Conservation (phyloP, 2,329 filamentous ascomycete genomes). For the Colletotrichum chlorophyti region DNA sequence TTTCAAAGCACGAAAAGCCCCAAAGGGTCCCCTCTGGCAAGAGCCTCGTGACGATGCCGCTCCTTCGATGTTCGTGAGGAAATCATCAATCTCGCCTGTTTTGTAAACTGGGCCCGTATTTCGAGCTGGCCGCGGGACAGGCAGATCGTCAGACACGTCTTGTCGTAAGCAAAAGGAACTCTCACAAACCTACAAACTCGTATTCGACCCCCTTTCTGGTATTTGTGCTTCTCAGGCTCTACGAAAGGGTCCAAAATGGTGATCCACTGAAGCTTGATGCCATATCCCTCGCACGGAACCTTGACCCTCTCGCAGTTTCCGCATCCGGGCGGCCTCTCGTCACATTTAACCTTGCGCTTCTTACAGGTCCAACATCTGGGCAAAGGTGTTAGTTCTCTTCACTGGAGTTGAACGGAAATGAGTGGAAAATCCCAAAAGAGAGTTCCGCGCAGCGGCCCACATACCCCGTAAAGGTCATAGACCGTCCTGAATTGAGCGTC, state of each 20-base stretch:
- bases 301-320: slow-evolving; percentile 9
- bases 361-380: slow-evolving; percentile 20
- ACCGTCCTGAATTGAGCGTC: background rate
- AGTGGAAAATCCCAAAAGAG: too few species aligned
- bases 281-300: slow-evolving; percentile 4
- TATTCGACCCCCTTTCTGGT: background rate
- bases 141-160: too few species aligned
- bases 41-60: background rate
- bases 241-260: background rate
- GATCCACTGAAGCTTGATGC: slow-evolving; percentile 9
- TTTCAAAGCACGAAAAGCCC: too few species aligned
- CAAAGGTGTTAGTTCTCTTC: background rate
- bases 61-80: background rate
- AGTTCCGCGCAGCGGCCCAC: background rate
- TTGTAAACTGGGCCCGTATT: background rate
- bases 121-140: background rate
- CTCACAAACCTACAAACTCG: background rate
- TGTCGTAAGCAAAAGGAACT: too few species aligned
- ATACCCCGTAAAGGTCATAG: background rate
- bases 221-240: background rate
- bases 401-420: too few species aligned
- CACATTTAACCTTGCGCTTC: slow-evolving; percentile 11
- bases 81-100: background rate
- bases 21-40: background rate
- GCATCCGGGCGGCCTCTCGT: background rate